Percentiles rank a stretch among this genome's conserved stretches.
Conservation (phyloP, 1,139 yeast species). For the Saccharomyces pastorianus region DNA sequence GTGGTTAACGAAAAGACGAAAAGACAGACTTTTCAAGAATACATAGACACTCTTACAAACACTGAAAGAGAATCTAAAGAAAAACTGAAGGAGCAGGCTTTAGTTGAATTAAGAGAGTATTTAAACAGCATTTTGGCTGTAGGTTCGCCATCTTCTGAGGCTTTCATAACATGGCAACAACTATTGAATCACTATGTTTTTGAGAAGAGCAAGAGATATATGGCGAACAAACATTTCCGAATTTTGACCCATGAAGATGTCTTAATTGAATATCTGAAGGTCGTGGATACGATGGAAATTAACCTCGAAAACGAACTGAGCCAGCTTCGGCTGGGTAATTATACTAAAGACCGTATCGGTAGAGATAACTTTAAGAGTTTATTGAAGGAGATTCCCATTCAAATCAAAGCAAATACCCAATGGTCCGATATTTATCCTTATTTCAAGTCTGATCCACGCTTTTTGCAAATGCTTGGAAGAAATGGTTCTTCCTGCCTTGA, state of each 20-base stretch:
- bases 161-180: constrained; percentile 20
- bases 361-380: constrained; percentile 50
- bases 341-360: constrained; percentile 54
- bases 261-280: constrained; percentile 41
- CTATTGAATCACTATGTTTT: constrained; percentile 22
- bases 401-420: constrained; percentile 44
- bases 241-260: constrained; percentile 52
- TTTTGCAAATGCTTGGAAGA: constrained; percentile 60
- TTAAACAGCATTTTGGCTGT: constrained; percentile 22
- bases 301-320: constrained; percentile 28
- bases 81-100: constrained; percentile 41
- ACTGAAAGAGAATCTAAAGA: constrained; percentile 34
- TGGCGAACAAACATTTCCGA: constrained; percentile 51
- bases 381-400: constrained; percentile 33
- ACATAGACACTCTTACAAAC: constrained; percentile 37
- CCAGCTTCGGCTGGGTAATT: constrained; percentile 37
- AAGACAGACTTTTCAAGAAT: constrained; percentile 45
- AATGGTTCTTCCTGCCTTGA: constrained; percentile 77
- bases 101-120: constrained; percentile 45
- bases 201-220: constrained; percentile 52
- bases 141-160: constrained; percentile 4
- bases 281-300: constrained; percentile 34
- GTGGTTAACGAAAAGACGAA: constrained; percentile 53
- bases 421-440: constrained; percentile 51
- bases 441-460: constrained; percentile 52